Evolutionary conservation across 2,329 filamentous ascomycete species (phyloP).

Genomic region (Biscogniauxia sp.): DNA sequence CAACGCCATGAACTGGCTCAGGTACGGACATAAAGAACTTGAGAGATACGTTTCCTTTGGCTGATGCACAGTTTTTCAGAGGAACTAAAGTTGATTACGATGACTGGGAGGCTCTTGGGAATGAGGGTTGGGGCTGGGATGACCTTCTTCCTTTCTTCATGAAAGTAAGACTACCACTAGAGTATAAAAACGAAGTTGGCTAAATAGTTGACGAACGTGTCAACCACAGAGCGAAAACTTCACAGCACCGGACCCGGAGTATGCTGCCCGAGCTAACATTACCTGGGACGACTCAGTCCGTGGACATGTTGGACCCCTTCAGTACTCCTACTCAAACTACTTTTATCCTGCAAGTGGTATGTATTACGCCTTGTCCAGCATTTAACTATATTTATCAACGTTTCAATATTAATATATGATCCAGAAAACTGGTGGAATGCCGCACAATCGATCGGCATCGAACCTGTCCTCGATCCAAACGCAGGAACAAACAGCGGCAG

Average conservation of each 20-base stretch:
- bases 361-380: not conserved
- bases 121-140: conserved; percentile 35
- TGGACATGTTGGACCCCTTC: conserved; percentile 29
- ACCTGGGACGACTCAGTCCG: conserved; percentile 29
- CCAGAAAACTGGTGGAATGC: conserved; percentile 27
- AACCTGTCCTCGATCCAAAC: conserved; percentile 23
- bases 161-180: conserved; percentile 28
- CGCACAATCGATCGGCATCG: conserved; percentile 23
- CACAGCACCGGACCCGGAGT: conserved; percentile 24
- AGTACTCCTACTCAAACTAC: conserved; percentile 33
- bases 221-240: conserved; percentile 29
- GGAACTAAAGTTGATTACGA: conserved; percentile 34
- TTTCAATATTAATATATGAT: not conserved
- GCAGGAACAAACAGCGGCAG: conserved; percentile 25
- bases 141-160: conserved; percentile 42
- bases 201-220: not conserved
- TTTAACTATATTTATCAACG: not conserved
- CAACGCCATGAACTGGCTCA: conserved; percentile 33
- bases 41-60: no score
- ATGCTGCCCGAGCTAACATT: conserved; percentile 28
- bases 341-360: conserved; percentile 30
- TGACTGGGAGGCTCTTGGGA: conserved; percentile 34
- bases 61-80: conserved; percentile 26
- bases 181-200: conserved; percentile 7
- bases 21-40: not conserved